Evolutionary conservation across 208 protist species (phyloP), one percentile per base, ranked within the genome.

Genomic region (Acanthamoeba royreba): DNA sequence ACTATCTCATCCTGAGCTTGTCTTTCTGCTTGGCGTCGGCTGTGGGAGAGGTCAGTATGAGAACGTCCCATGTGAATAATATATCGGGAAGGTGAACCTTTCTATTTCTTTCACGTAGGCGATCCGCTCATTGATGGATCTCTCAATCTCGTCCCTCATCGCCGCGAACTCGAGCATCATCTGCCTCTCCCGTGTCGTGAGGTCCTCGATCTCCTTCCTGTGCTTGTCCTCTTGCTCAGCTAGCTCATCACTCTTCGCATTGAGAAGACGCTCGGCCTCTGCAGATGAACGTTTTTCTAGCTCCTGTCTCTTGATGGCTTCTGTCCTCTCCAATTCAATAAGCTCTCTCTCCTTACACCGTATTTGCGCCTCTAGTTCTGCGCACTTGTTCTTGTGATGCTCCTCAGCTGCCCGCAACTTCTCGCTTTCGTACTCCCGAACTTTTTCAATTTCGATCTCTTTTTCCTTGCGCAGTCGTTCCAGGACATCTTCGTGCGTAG

Each of bases 141-240:
- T 38, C 7, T 79, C 66, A 40, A 79, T 13, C 11, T 79, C 66
- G 1, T 43, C 33, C 66, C 28, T 38, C 66, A 79, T 79, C 17
- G n/a, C 66, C 19, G 9, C 66, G n/a, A 43, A 79, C 8, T 79
- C 66, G 66, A n/a, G 8, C 35, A 25, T 45, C 66, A 79, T 79
- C 28, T 40, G 66, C 66, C 45, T 79, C 33, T 79, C 33, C 7
- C 45, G 33, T 9, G 87, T 28, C 58, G 40, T 46, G 4, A 92
- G 87, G 22, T 92, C 55, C 58, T 92, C 87, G 66, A 91, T 61
- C 85, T 91, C 43, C 49, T 38, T 7, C 52, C 58, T 33, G 58
- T 91, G 58, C 85, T 69, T 91, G 19, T 49, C 85, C 46, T 72
- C 53, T 22, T 38, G 49, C 0, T 91, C 85, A 33, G 8, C 28